Conservation (phyloP, 2,329 filamentous ascomycete genomes). For the Fusarium oligoseptatum region DNA sequence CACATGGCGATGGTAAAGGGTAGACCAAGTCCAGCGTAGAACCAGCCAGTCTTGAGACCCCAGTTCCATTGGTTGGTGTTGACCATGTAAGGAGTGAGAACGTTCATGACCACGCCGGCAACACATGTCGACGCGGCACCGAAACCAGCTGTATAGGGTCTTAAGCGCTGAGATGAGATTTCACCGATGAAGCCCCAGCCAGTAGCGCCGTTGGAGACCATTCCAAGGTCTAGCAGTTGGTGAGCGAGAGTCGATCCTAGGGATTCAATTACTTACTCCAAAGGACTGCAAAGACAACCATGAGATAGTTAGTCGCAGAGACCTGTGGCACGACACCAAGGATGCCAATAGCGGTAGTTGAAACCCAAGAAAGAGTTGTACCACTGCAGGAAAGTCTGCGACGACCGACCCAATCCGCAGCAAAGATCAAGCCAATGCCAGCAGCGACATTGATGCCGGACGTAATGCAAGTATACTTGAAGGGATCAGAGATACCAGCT, state of each 20-base stretch:
- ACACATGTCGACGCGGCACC: slow-evolving; percentile 46
- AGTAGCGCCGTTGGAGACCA: slow-evolving; percentile 23
- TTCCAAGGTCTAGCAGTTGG: slow-evolving; percentile 10
- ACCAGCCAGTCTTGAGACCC: slow-evolving; percentile 49
- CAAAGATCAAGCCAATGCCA: slow-evolving; percentile 20
- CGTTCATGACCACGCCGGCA: slow-evolving; percentile 41
- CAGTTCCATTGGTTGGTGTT: slow-evolving; percentile 48
- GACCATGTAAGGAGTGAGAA: slow-evolving; percentile 50
- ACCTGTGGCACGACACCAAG: slow-evolving; percentile 19
- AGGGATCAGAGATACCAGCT: slow-evolving; percentile 45
- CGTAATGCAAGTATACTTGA: slow-evolving; percentile 39
- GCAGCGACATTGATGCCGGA: slow-evolving; percentile 37
- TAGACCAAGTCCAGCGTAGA: slow-evolving; percentile 39
- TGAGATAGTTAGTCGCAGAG: slow-evolving; percentile 18
- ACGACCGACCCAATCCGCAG: slow-evolving; percentile 23
- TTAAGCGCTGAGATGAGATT: slow-evolving; percentile 53
- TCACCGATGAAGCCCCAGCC: slow-evolving; percentile 52
- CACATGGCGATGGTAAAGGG: neutral
- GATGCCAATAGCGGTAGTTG: slow-evolving; percentile 23
- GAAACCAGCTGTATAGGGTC: slow-evolving; percentile 50
- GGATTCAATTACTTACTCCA: slow-evolving; percentile 13
- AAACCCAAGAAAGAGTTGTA: slow-evolving; percentile 23
- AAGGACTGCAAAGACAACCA: slow-evolving; percentile 26
- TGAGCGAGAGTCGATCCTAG: neutral
- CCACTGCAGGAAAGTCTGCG: slow-evolving; percentile 23